These are phyloP conservation scores for Xylaria sp. DNA, from an alignment of 2,329 filamentous ascomycete genomes.

Conservation along the genomic window DNA sequence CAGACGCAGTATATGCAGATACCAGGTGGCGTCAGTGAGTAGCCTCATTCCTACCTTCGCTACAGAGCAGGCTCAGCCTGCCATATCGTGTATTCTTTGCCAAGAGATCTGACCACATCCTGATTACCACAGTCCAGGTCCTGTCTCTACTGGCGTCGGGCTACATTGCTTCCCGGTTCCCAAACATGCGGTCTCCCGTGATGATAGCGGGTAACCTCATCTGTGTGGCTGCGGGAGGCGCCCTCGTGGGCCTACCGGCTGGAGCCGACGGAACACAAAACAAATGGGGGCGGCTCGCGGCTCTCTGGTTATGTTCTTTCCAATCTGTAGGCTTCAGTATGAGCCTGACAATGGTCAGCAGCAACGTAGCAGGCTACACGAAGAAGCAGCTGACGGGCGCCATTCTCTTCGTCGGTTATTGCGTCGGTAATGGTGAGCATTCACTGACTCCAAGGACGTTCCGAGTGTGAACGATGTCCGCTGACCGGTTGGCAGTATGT, in stretches of 20 bases:
- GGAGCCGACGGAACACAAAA: conserved; percentile 34
- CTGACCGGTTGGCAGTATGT: conserved; percentile 14
- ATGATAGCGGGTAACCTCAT: conserved; percentile 52
- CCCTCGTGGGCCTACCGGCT: conserved; percentile 48
- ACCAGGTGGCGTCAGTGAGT: conserved; percentile 45
- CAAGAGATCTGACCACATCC: not conserved
- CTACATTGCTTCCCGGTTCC: conserved; percentile 46
- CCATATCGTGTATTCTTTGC: not conserved
- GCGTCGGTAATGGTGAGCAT: conserved; percentile 24
- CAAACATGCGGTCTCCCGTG: conserved; percentile 44
- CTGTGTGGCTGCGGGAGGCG: conserved; percentile 47
- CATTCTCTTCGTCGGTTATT: conserved; percentile 32
- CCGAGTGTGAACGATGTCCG: not conserved
- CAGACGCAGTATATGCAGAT: conserved; percentile 57
- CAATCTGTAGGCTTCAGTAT: conserved; percentile 33
- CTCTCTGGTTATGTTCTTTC: conserved; percentile 46
- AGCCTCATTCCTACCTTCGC: not conserved
- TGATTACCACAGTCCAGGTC: conserved; percentile 41
- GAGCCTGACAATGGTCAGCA: conserved; percentile 33
- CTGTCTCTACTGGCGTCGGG: conserved; percentile 47
- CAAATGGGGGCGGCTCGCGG: conserved; percentile 53
- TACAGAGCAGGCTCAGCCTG: not conserved
- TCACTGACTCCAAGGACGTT: not conserved
- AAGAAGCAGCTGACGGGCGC: conserved; percentile 34
- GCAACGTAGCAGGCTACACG: conserved; percentile 33